Base-by-base conservation (phyloP, 129 eudicot genomes). In the Mikania micrantha region DNA sequence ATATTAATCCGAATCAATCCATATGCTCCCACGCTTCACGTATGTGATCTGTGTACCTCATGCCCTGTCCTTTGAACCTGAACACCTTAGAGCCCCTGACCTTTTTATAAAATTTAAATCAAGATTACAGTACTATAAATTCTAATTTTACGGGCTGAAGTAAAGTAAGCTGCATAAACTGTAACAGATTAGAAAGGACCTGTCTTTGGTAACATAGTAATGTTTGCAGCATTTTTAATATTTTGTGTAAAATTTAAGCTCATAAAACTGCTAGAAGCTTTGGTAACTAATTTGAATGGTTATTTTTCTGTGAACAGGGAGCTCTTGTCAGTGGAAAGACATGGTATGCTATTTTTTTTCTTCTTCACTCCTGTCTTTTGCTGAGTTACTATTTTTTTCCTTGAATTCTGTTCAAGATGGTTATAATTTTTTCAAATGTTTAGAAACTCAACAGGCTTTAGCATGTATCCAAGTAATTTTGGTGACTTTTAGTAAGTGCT, bases 291-390 rank as follows among this genome's bases (percentile, higher is more conserved):
- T 24, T 27, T 36, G 19, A 39, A 66, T 57, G 31, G 2, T 31
- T 40, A 7, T 58, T 15, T 22, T 32, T 75, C 47, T 47, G 54
- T 35, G 40, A 45, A 68, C 69, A 67, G 54, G 35, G 60, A 42
- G 68, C 50, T 66, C 53, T 24, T 56, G 16, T 74, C 68, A 45
- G 56, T 22, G 27, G 19, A 54, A 62, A 54, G 32, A 57, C 24
- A 74, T 74, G 74, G 79, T 74, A 66, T 32, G 73, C 36, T 42
- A 20, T 3, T 16, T 27, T 71, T 42, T 72, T 42, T 35, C 49
- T 45, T 42, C 24, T 44, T 29, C 47, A 34, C 48, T 59, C 27
- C 39, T 29, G 40, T 32, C 45, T n/a, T 24, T 42, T 41, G 58
- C 57, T 41, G 48, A 29, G 60, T 60, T 60, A 45, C 32, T 31